Percentiles rank a stretch among this genome's conserved stretches.
These are phyloP conservation scores for Meyerozyma sp. DNA, from an alignment of 1,139 yeast genomes.

Conservation along the genomic window DNA sequence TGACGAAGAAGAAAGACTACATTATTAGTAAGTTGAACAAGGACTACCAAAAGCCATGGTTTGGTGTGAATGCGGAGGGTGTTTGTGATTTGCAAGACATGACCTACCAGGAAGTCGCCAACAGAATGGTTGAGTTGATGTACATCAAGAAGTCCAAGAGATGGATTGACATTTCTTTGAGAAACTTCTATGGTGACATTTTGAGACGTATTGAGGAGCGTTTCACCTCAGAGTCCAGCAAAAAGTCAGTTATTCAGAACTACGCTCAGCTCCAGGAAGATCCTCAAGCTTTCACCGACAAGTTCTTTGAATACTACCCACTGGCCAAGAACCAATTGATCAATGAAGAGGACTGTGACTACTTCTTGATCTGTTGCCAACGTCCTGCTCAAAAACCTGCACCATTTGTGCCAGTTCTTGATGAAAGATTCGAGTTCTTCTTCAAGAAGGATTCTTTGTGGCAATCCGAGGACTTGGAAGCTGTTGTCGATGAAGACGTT, in stretches of 20 bases:
- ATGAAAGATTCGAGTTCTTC: constrained; percentile 90
- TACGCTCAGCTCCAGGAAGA: constrained; percentile 54
- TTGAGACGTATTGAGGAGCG: constrained; percentile 96
- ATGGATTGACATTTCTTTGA: constrained; percentile 85
- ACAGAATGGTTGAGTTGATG: constrained; percentile 83
- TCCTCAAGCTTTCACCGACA: constrained; percentile 58
- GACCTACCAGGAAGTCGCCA: constrained; percentile 91
- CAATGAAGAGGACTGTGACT: constrained; percentile 94
- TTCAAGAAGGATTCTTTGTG: constrained; percentile 98
- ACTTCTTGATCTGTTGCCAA: constrained; percentile 77
- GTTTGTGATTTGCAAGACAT: constrained; percentile 90
- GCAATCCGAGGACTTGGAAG: constrained; percentile 97
- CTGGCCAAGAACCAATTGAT: constrained; percentile 75
- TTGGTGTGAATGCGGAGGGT: constrained; percentile 71
- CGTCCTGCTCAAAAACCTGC: constrained; percentile 93
- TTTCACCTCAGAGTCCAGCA: constrained; percentile 55
- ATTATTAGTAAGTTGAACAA: constrained; percentile 81
- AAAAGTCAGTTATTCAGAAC: constrained; percentile 68
- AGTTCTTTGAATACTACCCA: constrained; percentile 64
- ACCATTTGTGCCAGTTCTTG: constrained; percentile 93
- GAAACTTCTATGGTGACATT: constrained; percentile 83
- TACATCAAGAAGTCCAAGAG: constrained; percentile 72
- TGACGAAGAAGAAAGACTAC: constrained; percentile 78
- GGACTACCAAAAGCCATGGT: constrained; percentile 98
- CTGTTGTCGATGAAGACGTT: constrained; percentile 93